These are phyloP conservation scores for Clonostachys rhizophaga DNA, from an alignment of 2,329 filamentous ascomycete genomes.

Conservation along the genomic window DNA sequence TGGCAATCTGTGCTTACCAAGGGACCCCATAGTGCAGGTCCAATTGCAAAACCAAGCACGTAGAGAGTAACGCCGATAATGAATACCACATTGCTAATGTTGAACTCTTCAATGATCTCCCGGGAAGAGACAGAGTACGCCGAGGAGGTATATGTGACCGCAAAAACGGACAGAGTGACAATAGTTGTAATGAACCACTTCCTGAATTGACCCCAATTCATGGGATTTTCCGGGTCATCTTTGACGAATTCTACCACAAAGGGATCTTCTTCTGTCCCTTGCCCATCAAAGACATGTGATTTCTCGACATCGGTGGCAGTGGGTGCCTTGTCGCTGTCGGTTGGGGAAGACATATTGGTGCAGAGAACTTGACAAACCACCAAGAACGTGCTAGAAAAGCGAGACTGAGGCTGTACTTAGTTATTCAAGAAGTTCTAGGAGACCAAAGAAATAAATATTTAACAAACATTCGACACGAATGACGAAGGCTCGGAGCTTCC, in stretches of 20 bases:
- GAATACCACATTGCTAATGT: conserved; percentile 61
- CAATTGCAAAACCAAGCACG: conserved; percentile 50
- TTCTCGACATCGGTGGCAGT: neutral
- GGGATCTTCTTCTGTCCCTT: conserved; percentile 58
- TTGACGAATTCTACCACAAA: conserved; percentile 60
- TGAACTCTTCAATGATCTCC: conserved; percentile 65
- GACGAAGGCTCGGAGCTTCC: no score
- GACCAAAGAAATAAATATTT: no score
- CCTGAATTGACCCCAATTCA: conserved; percentile 42
- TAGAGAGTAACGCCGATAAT: conserved; percentile 62
- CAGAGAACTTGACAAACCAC: no score
- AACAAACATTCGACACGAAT: no score
- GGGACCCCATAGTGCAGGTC: conserved; percentile 56
- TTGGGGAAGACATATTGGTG: no score
- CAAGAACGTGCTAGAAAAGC: no score
- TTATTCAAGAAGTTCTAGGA: no score
- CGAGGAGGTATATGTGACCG: conserved; percentile 59
- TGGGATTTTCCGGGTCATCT: conserved; percentile 60
- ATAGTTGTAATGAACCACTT: conserved; percentile 62
- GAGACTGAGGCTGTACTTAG: no score
- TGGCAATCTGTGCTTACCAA: conserved; percentile 16
- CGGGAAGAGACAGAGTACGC: conserved; percentile 34
- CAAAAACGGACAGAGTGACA: conserved; percentile 58
- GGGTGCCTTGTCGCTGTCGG: no score
- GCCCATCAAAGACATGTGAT: neutral